These are phyloP conservation scores for Neurospora sp. DNA, from an alignment of 495 filamentous ascomycete genomes.

Conservation along the genomic window DNA sequence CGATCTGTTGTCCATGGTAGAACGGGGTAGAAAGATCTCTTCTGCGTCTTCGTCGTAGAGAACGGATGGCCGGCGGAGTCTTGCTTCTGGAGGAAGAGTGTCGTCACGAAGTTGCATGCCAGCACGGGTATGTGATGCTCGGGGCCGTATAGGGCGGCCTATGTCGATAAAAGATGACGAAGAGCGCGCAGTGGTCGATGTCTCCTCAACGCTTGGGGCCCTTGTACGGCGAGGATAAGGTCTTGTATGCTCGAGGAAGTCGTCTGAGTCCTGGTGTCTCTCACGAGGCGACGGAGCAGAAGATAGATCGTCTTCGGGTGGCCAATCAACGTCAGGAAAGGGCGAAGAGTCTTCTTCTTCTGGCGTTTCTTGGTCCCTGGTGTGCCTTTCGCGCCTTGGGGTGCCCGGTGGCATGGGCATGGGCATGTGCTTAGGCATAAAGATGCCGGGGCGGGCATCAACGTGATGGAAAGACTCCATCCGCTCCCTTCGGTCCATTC, in stretches of 20 bases:
- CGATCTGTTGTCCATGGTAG: neutral
- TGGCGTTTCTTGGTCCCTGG: slow-evolving; percentile 20
- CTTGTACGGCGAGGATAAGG: neutral
- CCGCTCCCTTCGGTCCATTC: slow-evolving; percentile 23
- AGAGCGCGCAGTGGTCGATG: neutral
- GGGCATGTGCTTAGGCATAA: neutral
- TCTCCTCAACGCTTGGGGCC: neutral
- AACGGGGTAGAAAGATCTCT: neutral
- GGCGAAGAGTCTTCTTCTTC: slow-evolving; percentile 26
- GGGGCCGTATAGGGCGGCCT: neutral
- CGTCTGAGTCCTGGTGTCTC: slow-evolving; percentile 9
- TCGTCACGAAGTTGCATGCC: neutral
- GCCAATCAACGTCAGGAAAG: slow-evolving; percentile 32
- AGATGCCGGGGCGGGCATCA: neutral
- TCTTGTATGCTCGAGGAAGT: neutral
- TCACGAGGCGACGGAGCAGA: slow-evolving; percentile 33
- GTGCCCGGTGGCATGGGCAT: neutral
- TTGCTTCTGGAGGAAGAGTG: neutral
- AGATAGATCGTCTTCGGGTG: slow-evolving; percentile 19
- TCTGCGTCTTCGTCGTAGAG: neutral
- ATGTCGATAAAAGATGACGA: neutral
- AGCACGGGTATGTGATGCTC: neutral
- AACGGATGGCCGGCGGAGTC: neutral
- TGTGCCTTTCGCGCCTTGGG: slow-evolving; percentile 21
- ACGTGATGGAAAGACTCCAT: neutral